Evolutionary conservation across 2,329 filamentous ascomycete genomes (phyloP).

Genomic region (Fulvia fulva): DNA sequence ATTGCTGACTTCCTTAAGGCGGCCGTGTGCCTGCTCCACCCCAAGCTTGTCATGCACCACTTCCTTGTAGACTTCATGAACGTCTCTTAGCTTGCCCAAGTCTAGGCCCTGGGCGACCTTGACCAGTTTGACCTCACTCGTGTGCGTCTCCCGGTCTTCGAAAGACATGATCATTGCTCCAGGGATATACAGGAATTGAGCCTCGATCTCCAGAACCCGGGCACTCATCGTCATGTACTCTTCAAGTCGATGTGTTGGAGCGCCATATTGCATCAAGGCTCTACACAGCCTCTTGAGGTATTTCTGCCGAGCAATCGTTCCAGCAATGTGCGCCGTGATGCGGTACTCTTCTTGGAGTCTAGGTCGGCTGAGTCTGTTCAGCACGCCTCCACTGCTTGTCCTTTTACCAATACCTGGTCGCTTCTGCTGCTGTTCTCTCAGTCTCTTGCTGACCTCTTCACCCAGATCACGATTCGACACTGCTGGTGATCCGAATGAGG

Average conservation of each 20-base stretch:
- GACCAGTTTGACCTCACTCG: slow-evolving; percentile 75
- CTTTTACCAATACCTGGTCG: slow-evolving; percentile 27
- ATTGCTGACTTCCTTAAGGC: slow-evolving; percentile 60
- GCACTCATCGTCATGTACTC: slow-evolving; percentile 90
- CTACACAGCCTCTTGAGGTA: slow-evolving; percentile 82
- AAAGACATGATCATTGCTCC: slow-evolving; percentile 95
- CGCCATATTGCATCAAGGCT: slow-evolving; percentile 84
- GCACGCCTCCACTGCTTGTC: slow-evolving; percentile 32
- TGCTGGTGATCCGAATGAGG: slow-evolving; percentile 40
- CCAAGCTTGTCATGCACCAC: slow-evolving; percentile 72
- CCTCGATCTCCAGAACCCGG: slow-evolving; percentile 81
- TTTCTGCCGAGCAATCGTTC: slow-evolving; percentile 71
- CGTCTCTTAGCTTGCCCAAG: slow-evolving; percentile 68
- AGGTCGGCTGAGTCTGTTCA: slow-evolving; percentile 34
- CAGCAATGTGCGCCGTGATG: slow-evolving; percentile 59
- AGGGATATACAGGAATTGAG: slow-evolving; percentile 84
- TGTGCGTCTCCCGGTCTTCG: slow-evolving; percentile 68
- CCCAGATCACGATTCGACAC: slow-evolving; percentile 36
- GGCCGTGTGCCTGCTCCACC: slow-evolving; percentile 64
- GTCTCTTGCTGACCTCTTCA: slow-evolving; percentile 40
- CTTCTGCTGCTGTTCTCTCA: slow-evolving; percentile 39
- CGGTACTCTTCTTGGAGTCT: slow-evolving; percentile 50
- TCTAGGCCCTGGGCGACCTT: slow-evolving; percentile 66
- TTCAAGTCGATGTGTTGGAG: slow-evolving; percentile 85
- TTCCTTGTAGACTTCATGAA: slow-evolving; percentile 75